A percentile compares a stretch with the other conserved stretches of the same genome.
Evolutionary conservation across 2,329 filamentous ascomycete species (phyloP).

Genomic region (Pseudogymnoascus sp.): DNA sequence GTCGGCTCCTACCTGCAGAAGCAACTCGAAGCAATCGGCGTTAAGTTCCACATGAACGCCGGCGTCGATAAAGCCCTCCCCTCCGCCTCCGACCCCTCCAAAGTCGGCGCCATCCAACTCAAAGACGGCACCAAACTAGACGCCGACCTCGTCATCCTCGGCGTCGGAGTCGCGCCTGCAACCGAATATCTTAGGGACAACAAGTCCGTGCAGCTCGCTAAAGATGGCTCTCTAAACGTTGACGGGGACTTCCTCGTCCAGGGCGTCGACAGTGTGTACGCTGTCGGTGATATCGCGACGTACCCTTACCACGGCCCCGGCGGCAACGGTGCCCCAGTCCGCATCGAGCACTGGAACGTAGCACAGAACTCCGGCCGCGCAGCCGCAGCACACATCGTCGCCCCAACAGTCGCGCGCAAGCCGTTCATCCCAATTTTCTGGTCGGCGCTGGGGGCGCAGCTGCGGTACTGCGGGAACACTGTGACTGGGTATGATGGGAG

Average conservation of each 20-base stretch:
- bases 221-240: constrained; percentile 79
- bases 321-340: constrained; percentile 61
- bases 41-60: constrained; percentile 80
- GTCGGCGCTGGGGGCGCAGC: constrained; percentile 82
- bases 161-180: constrained; percentile 79
- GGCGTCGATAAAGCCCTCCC: constrained; percentile 76
- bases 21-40: constrained; percentile 73
- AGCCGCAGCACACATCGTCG: constrained; percentile 69
- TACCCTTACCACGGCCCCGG: constrained; percentile 92
- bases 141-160: constrained; percentile 85
- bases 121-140: constrained; percentile 80
- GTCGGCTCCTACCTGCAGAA: constrained; percentile 76
- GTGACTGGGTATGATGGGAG: constrained; percentile 77
- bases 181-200: constrained; percentile 77
- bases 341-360: constrained; percentile 98
- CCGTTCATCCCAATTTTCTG: constrained; percentile 92
- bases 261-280: constrained; percentile 76
- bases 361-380: constrained; percentile 85
- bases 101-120: constrained; percentile 72
- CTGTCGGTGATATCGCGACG: constrained; percentile 89
- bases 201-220: constrained; percentile 59
- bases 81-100: constrained; percentile 56
- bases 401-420: constrained; percentile 53
- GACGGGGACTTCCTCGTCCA: constrained; percentile 72
- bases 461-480: constrained; percentile 91